phyloP scores from a whole-genome alignment of 768 basidiomycete genomes.

The Trametes punicea region DNA sequence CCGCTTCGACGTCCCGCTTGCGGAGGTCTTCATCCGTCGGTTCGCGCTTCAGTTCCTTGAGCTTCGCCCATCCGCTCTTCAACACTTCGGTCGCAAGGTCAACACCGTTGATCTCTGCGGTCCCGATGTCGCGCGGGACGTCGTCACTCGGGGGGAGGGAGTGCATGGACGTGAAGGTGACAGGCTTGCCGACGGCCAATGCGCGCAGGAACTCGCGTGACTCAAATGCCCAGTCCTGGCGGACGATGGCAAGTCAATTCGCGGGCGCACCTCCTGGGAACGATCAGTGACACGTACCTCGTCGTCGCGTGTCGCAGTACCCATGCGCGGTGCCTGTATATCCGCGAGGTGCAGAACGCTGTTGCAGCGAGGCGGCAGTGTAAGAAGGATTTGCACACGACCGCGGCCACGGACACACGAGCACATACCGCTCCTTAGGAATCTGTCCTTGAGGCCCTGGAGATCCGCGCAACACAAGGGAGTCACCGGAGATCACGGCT shows the following conservation, averaged over 20 bases:
- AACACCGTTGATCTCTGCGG: conserved; percentile 65
- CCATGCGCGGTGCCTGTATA: conserved; percentile 78
- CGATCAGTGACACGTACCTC: conserved; percentile 51
- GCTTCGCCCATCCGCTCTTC: conserved; percentile 87
- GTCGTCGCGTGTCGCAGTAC: conserved; percentile 74
- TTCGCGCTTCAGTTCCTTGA: conserved; percentile 85
- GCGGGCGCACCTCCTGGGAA: background rate
- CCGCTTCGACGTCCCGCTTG: conserved; percentile 70
- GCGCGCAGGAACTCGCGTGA: conserved; percentile 89
- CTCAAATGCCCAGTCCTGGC: conserved; percentile 86
- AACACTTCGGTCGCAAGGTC: conserved; percentile 79
- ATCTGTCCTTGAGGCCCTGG: conserved; percentile 80
- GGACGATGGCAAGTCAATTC: background rate
- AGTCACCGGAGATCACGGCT: conserved; percentile 92
- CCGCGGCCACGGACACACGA: background rate
- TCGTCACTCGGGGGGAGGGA: conserved; percentile 76
- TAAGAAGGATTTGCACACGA: background rate
- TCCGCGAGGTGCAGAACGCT: conserved; percentile 92
- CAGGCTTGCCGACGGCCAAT: conserved; percentile 85
- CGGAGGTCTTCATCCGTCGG: conserved; percentile 73
- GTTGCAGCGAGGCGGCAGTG: conserved; percentile 5
- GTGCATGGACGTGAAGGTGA: conserved; percentile 81
- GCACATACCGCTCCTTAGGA: conserved; percentile 79
- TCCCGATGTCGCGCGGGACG: conserved; percentile 74
- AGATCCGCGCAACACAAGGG: conserved; percentile 76